A percentile compares a stretch with the other conserved stretches of the same genome.
Conservation (phyloP, 495 filamentous ascomycete species). For the Trichocladium antarcticum region DNA sequence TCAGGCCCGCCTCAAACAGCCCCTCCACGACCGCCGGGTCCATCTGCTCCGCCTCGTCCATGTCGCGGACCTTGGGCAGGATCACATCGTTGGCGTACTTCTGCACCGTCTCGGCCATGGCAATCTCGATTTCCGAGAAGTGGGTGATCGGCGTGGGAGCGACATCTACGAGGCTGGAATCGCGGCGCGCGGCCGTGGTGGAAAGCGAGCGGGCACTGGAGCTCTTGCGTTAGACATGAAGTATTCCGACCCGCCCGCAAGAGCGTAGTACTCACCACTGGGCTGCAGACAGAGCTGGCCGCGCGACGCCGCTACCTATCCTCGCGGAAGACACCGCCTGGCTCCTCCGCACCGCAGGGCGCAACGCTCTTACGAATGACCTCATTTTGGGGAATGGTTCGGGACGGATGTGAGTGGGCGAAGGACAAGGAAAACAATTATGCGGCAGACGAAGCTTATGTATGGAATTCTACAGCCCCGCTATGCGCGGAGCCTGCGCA, state of each 20-base stretch:
- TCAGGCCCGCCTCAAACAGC: conserved; percentile 93
- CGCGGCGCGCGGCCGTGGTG: conserved; percentile 50
- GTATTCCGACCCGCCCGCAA: too few species aligned
- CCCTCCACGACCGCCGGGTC: conserved; percentile 78
- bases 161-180: conserved; percentile 53
- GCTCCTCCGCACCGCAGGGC: conserved; percentile 53
- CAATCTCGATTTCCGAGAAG: conserved; percentile 76
- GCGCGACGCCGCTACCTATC: conserved; percentile 10
- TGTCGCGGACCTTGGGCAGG: conserved; percentile 84
- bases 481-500: neutral
- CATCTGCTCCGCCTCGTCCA: conserved; percentile 97
- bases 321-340: conserved; percentile 29
- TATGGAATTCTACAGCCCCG: neutral
- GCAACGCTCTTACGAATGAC: conserved; percentile 54
- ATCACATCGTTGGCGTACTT: conserved; percentile 86
- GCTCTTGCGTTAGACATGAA: too few species aligned
- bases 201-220: conserved; percentile 55
- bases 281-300: conserved; percentile 8
- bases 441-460: neutral
- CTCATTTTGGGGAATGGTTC: conserved; percentile 42
- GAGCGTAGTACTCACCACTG: conserved; percentile 20
- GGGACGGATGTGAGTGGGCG: conserved; percentile 1
- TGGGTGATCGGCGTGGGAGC: conserved; percentile 89
- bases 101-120: conserved; percentile 81
- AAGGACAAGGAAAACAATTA: neutral